phyloP scores from a whole-genome alignment of 1,284 basidiomycete species.

The Boletellus deceptivus region DNA sequence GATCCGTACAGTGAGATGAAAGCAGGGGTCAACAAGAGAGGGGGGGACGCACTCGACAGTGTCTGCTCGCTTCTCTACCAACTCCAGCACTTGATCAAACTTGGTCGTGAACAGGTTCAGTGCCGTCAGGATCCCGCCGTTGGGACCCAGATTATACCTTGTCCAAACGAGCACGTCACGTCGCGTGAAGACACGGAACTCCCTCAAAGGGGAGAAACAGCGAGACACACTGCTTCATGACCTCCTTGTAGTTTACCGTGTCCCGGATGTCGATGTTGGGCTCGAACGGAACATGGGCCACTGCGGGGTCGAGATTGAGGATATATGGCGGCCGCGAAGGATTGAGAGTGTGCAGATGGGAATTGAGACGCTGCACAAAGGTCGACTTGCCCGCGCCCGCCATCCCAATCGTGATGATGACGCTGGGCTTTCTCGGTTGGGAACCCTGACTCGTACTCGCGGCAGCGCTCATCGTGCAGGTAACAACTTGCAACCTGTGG shows the following conservation, averaged over 20 bases:
- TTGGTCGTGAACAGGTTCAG: conserved; percentile 99
- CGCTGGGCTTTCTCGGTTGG: conserved; percentile 59
- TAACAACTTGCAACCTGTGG: background rate
- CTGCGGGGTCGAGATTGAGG: conserved; percentile 97
- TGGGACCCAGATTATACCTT: conserved; percentile 97
- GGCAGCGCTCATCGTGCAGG: conserved; percentile 14
- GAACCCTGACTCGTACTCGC: conserved; percentile 6
- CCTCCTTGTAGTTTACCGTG: conserved; percentile 95
- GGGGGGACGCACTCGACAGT: conserved; percentile 72
- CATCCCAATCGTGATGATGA: conserved; percentile 92
- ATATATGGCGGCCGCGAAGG: conserved; percentile 84
- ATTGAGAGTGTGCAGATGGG: conserved; percentile 66
- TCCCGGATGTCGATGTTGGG: conserved; percentile 98
- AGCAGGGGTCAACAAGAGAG: background rate
- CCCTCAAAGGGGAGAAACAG: conserved; percentile 14
- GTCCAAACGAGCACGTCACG: conserved; percentile 7
- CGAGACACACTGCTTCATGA: conserved; percentile 95
- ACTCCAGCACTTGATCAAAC: conserved; percentile 93
- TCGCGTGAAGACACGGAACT: conserved; percentile 14
- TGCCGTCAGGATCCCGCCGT: conserved; percentile 96
- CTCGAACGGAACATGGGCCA: conserved; percentile 86
- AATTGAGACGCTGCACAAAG: conserved; percentile 91
- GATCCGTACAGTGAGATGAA: background rate
- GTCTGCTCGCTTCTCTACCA: conserved; percentile 90
- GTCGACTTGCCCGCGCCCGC: conserved; percentile 96